Conservation (phyloP, 2,329 filamentous ascomycete species). For the Talaromyces amestolkiae region DNA sequence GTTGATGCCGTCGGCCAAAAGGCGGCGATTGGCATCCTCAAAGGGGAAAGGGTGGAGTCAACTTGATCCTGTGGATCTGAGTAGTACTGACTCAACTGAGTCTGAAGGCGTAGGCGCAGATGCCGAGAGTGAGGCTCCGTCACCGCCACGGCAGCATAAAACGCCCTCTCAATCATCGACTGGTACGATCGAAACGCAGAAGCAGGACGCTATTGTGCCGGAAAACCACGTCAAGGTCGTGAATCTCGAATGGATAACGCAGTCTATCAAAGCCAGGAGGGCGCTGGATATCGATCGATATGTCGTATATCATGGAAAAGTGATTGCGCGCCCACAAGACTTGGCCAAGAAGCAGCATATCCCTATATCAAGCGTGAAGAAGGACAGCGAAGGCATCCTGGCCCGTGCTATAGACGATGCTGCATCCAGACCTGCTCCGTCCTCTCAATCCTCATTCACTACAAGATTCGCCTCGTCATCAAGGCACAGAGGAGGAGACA, state of each 20-base stretch:
- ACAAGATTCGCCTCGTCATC: conserved; percentile 27
- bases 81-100: conserved; percentile 31
- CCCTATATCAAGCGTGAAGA: not conserved
- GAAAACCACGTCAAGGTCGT: conserved; percentile 49
- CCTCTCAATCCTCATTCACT: conserved; percentile 2
- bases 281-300: conserved; percentile 50
- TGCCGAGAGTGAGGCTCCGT: not conserved
- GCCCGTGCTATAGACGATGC: conserved; percentile 53
- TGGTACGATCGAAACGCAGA: not conserved
- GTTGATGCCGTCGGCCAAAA: conserved; percentile 27
- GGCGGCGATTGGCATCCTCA: conserved; percentile 24
- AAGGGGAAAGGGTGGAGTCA: conserved; percentile 3
- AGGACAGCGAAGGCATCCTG: conserved; percentile 12
- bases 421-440: conserved; percentile 20
- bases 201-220: not conserved
- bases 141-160: conserved; percentile 24
- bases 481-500: conserved; percentile 12
- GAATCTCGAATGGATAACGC: conserved; percentile 54
- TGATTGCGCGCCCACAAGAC: conserved; percentile 37
- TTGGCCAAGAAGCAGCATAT: not conserved
- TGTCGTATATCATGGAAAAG: conserved; percentile 52
- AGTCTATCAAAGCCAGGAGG: conserved; percentile 44
- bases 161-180: conserved; percentile 10
- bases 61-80: conserved; percentile 29
- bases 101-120: conserved; percentile 24